phyloP scores from a whole-genome alignment of 257 asterid genomes.

The Rauvolfia tetraphylla region DNA sequence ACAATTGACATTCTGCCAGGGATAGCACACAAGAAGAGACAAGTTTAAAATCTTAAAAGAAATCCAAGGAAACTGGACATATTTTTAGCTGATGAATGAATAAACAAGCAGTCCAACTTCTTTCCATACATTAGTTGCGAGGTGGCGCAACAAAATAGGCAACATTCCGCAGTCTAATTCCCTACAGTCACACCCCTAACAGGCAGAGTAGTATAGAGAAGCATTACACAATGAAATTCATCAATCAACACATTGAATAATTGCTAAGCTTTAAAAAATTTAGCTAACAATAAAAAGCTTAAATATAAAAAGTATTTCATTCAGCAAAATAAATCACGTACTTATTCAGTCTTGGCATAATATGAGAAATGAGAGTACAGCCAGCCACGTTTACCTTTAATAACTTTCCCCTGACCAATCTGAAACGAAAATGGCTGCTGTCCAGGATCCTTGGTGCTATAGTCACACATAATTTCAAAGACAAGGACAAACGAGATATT shows the following conservation, averaged over 20 bases:
- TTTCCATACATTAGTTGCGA: background rate
- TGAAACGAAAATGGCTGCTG: conserved; percentile 84
- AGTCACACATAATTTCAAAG: conserved; percentile 14
- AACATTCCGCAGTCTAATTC: background rate
- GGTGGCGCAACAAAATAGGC: background rate
- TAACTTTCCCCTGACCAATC: conserved; percentile 80
- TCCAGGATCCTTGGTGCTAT: conserved; percentile 96
- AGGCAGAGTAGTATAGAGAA: background rate
- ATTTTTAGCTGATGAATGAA: background rate
- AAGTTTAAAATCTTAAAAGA: no score
- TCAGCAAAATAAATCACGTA: background rate
- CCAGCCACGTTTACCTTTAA: conserved; percentile 58
- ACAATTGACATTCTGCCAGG: background rate
- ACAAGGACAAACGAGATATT: background rate
- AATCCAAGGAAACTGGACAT: background rate
- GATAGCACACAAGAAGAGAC: background rate
- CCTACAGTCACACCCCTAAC: background rate
- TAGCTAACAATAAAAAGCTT: no score
- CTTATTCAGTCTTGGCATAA: background rate
- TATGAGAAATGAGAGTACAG: background rate
- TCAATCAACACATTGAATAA: background rate
- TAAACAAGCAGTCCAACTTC: no score
- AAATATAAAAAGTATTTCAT: background rate
- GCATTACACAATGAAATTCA: background rate
- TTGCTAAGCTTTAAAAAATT: background rate